A percentile compares a stretch with the other conserved stretches of the same genome.
phyloP scores from a whole-genome alignment of 192 early-diverging fungal genomes.

The Backusella tuberculispora region DNA sequence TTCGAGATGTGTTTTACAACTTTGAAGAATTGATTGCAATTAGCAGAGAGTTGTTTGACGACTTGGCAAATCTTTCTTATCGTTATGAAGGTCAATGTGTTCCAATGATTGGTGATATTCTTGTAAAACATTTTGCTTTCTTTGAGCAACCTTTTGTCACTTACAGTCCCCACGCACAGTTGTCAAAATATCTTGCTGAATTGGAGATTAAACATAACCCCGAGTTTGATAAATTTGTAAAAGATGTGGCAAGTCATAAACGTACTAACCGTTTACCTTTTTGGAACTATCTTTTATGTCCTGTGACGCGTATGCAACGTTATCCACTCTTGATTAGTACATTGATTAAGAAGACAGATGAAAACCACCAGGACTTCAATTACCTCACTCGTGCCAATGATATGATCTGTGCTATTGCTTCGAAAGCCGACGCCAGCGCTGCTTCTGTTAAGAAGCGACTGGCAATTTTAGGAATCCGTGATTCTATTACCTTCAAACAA shows the following conservation, averaged over 20 bases:
- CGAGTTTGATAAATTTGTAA: constrained; percentile 75
- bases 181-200: constrained; percentile 80
- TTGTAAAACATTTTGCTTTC: constrained; percentile 69
- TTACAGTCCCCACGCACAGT: constrained; percentile 84
- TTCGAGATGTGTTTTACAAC: constrained; percentile 79
- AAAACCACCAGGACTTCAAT: constrained; percentile 76
- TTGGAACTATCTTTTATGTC: constrained; percentile 64
- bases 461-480: constrained; percentile 28
- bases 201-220: constrained; percentile 70
- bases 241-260: constrained; percentile 37
- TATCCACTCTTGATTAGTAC: constrained; percentile 86
- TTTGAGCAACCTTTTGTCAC: constrained; percentile 75
- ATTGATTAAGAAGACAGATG: constrained; percentile 80
- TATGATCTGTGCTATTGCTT: constrained; percentile 15
- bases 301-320: constrained; percentile 82
- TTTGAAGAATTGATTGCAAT: constrained; percentile 36
- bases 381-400: constrained; percentile 50
- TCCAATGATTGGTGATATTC: constrained; percentile 82
- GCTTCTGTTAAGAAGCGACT: constrained; percentile 20
- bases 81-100: constrained; percentile 62
- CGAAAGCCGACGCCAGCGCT: constrained; percentile 3
- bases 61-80: constrained; percentile 56
- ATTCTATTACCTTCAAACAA: constrained; percentile 36
- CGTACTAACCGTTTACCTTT: constrained; percentile 33
- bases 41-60: constrained; percentile 63